Conservation (phyloP, 495 filamentous ascomycete species). For the Trichocladium uniseriatum region DNA sequence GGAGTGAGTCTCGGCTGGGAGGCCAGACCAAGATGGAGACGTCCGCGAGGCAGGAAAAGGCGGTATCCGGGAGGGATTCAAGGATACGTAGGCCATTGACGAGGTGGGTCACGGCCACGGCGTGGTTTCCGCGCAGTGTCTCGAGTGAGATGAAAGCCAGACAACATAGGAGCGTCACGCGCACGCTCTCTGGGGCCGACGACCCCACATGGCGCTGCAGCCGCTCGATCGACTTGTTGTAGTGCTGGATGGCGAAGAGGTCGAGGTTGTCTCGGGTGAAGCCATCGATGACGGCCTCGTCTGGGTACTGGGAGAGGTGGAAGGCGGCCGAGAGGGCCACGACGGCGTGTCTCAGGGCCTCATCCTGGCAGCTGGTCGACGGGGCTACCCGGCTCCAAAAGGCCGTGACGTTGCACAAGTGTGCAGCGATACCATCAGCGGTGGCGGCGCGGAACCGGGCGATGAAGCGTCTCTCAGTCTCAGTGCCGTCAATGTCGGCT, state of each 20-base stretch:
- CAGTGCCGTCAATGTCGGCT: conserved; percentile 29
- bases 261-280: conserved; percentile 24
- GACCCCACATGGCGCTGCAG: conserved; percentile 24
- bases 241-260: conserved; percentile 32
- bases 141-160: conserved; percentile 34
- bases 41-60: conserved; percentile 15
- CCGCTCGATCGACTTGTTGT: conserved; percentile 31
- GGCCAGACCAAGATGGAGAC: conserved; percentile 9
- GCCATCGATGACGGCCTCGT: conserved; percentile 10
- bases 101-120: conserved; percentile 27
- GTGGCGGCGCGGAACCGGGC: conserved; percentile 22
- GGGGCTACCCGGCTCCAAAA: conserved; percentile 32
- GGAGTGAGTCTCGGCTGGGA: conserved; percentile 2
- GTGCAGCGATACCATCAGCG: conserved; percentile 3
- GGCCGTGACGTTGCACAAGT: conserved; percentile 17
- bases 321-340: conserved; percentile 32
- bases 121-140: conserved; percentile 27
- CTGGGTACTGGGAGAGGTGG: conserved; percentile 15
- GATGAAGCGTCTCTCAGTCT: conserved; percentile 27
- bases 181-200: conserved; percentile 22
- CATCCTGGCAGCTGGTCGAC: conserved; percentile 26
- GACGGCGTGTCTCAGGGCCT: conserved; percentile 33
- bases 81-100: conserved; percentile 33
- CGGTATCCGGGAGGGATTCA: conserved; percentile 18
- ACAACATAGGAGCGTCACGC: conserved; percentile 31